Percentiles rank a stretch among this genome's conserved stretches.
phyloP scores from a whole-genome alignment of 108 stramenopile species.

The Schizochytrium sp. region DNA sequence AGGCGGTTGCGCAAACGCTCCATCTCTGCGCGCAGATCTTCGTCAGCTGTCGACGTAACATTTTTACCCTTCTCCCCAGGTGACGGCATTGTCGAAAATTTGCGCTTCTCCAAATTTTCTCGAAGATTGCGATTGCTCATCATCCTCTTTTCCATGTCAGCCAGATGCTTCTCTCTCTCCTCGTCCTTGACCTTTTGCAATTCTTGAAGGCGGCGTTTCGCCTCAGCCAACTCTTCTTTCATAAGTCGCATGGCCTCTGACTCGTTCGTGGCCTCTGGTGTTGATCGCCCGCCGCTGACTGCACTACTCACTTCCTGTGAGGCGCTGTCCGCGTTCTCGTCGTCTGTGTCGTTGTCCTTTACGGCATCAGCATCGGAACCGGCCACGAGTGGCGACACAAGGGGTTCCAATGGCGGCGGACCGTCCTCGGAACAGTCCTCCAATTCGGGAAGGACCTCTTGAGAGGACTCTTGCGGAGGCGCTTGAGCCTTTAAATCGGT shows the following conservation, averaged over 20 bases:
- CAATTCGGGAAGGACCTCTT: background rate
- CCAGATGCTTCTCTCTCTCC: background rate
- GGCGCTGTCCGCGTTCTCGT: too few species aligned
- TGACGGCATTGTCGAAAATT: background rate
- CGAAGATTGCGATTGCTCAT: background rate
- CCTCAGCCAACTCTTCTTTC: background rate
- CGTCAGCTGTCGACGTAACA: background rate
- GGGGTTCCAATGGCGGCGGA: background rate
- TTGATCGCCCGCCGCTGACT: too few species aligned
- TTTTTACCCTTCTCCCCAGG: background rate
- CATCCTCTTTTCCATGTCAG: background rate
- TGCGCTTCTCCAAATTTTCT: background rate
- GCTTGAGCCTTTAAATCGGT: too few species aligned
- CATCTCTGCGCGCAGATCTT: background rate
- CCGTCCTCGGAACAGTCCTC: background rate
- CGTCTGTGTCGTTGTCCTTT: background rate
- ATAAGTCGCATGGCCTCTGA: background rate
- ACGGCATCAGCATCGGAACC: background rate
- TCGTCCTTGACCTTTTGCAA: background rate
- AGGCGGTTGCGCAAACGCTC: background rate
- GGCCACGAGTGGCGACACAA: background rate
- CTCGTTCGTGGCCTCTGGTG: too few species aligned
- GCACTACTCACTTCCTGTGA: too few species aligned
- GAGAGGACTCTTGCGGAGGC: too few species aligned
- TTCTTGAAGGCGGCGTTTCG: background rate